Conservation (phyloP, 2,329 filamentous ascomycete genomes). For the Alternaria arborescens region DNA sequence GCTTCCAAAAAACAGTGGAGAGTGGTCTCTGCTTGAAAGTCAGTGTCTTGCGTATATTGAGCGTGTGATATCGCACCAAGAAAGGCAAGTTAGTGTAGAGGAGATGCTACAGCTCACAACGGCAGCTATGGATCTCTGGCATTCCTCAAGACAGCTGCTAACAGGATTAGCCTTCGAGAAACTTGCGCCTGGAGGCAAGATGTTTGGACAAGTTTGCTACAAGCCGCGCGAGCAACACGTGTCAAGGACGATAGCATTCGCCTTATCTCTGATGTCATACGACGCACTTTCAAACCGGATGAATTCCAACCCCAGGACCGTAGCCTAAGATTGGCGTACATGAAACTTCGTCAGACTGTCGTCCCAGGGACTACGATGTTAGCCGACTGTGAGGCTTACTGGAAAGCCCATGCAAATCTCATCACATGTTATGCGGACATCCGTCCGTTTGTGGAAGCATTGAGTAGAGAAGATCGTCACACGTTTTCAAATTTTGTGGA, state of each 20-base stretch:
- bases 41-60: slow-evolving; percentile 28
- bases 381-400: slow-evolving; percentile 34
- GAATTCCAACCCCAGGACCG: slow-evolving; percentile 23
- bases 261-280: slow-evolving; percentile 16
- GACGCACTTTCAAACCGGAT: slow-evolving; percentile 21
- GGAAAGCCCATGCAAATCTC: slow-evolving; percentile 26
- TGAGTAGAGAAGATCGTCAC: slow-evolving; percentile 15
- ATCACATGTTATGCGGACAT: slow-evolving; percentile 43
- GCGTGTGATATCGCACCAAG: slow-evolving; percentile 11
- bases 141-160: neutral
- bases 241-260: slow-evolving; percentile 8
- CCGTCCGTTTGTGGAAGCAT: slow-evolving; percentile 32
- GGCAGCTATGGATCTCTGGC: neutral
- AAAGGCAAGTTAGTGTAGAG: slow-evolving; percentile 4
- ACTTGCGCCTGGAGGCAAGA: slow-evolving; percentile 30
- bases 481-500: slow-evolving; percentile 23
- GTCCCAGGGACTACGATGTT: slow-evolving; percentile 14
- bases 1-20: slow-evolving; percentile 14
- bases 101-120: neutral
- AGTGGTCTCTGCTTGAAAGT: slow-evolving; percentile 30
- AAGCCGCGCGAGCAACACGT: slow-evolving; percentile 19
- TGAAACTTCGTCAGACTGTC: slow-evolving; percentile 22
- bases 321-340: slow-evolving; percentile 23
- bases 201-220: slow-evolving; percentile 30
- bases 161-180: slow-evolving; percentile 13